phyloP scores from a whole-genome alignment of 164 flowering plant species.

The Dillenia turbinata region DNA sequence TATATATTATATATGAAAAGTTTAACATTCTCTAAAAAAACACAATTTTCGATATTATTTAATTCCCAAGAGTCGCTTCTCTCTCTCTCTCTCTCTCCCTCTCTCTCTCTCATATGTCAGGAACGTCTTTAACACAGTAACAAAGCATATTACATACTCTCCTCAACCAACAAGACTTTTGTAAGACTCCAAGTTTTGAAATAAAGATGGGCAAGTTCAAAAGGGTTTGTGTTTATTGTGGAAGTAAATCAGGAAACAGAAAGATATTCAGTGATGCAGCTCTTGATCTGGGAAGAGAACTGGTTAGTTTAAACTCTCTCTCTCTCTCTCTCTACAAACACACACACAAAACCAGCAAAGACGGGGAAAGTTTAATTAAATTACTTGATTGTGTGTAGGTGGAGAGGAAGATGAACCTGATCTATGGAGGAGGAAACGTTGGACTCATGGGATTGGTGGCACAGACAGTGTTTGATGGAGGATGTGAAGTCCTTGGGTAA shows the following conservation, averaged over 20 bases:
- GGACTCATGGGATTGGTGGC: conserved; percentile 47
- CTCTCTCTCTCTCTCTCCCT: too few species aligned
- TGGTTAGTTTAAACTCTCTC: conserved; percentile 18
- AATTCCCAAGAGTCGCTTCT: too few species aligned
- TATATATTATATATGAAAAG: too few species aligned
- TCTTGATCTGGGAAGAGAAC: conserved; percentile 37
- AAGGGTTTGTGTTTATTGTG: conserved; percentile 42
- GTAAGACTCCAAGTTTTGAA: background rate
- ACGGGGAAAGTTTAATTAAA: too few species aligned
- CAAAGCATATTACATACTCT: too few species aligned
- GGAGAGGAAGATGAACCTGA: conserved; percentile 33
- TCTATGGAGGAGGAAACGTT: conserved; percentile 47
- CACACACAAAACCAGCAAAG: too few species aligned
- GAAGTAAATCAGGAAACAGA: conserved; percentile 33
- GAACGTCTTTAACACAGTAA: too few species aligned
- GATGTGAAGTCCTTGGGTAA: conserved; percentile 47
- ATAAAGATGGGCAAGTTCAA: conserved; percentile 35
- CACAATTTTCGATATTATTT: too few species aligned
- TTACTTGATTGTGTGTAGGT: conserved; percentile 23
- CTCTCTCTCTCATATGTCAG: too few species aligned
- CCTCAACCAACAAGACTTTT: too few species aligned
- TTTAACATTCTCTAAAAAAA: too few species aligned
- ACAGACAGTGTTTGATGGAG: conserved; percentile 34
- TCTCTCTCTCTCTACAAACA: background rate
- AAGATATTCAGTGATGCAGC: conserved; percentile 42